phyloP scores from a whole-genome alignment of 768 basidiomycete genomes.

The Lentinula guzmanii region DNA sequence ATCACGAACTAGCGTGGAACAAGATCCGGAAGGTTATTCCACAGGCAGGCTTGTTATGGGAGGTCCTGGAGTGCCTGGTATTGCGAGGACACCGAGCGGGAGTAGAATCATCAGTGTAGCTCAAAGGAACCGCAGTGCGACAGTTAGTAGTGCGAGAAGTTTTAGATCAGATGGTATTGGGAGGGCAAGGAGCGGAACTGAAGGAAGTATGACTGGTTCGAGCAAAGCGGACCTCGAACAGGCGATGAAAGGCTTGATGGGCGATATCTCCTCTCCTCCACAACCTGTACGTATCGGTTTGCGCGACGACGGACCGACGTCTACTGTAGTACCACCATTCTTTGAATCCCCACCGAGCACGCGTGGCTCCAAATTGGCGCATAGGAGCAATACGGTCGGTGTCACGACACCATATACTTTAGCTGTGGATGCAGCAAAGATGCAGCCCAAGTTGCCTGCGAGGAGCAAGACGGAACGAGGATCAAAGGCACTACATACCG shows the following conservation, averaged over 20 bases:
- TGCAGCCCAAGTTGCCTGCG: slow-evolving; percentile 47
- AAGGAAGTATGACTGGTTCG: slow-evolving; percentile 13
- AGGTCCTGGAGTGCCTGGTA: slow-evolving; percentile 27
- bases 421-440: slow-evolving; percentile 26
- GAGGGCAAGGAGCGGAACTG: slow-evolving; percentile 17
- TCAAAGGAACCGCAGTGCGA: not conserved
- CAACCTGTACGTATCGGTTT: not conserved
- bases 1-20: slow-evolving; percentile 26
- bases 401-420: slow-evolving; percentile 24
- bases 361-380: slow-evolving; percentile 13
- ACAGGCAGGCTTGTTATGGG: slow-evolving; percentile 22
- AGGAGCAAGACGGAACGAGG: slow-evolving; percentile 42
- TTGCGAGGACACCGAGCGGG: slow-evolving; percentile 18
- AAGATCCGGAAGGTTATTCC: slow-evolving; percentile 25
- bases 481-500: slow-evolving; percentile 6
- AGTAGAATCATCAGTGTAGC: not conserved
- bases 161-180: not conserved
- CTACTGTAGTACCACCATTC: not conserved
- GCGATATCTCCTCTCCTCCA: slow-evolving; percentile 20
- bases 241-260: slow-evolving; percentile 47
- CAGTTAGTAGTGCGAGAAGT: not conserved
- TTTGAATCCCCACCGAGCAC: not conserved
- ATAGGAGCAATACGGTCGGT: slow-evolving; percentile 50
- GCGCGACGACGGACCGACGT: not conserved
- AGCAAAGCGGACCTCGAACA: slow-evolving; percentile 29